Percentiles rank a stretch among this genome's conserved stretches.
Evolutionary conservation across 1,284 basidiomycete species (phyloP).

Genomic region (Salmacisia buchloeana): DNA sequence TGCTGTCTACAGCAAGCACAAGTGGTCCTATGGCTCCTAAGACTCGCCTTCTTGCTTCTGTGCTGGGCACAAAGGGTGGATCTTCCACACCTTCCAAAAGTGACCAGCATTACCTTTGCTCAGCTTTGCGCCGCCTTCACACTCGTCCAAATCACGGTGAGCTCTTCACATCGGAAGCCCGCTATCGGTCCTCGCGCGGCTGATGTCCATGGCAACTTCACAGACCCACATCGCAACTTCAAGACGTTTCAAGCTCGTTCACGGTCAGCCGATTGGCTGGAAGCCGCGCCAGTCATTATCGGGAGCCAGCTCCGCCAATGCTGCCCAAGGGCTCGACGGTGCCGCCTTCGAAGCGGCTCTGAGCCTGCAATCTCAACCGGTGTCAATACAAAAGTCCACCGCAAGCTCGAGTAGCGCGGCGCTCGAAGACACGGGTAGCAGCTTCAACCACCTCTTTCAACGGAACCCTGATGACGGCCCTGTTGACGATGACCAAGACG

Average conservation of each 20-base stretch:
- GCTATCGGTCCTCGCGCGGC: too few species aligned
- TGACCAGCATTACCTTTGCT: too few species aligned
- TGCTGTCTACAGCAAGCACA: neutral
- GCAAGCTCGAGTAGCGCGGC: neutral
- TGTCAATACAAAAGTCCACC: too few species aligned
- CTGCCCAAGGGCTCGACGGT: neutral
- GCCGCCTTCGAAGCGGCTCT: neutral
- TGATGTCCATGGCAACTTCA: too few species aligned
- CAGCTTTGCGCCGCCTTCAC: too few species aligned
- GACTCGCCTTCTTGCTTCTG: neutral
- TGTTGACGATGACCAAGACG: neutral
- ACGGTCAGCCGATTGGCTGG: too few species aligned
- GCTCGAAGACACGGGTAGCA: neutral
- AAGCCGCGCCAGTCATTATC: too few species aligned
- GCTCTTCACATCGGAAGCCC: too few species aligned
- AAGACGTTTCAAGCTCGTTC: too few species aligned
- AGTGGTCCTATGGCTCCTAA: neutral
- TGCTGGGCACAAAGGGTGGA: neutral
- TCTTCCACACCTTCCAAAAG: neutral
- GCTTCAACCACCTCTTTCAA: neutral
- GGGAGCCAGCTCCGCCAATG: too few species aligned
- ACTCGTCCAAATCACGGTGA: too few species aligned
- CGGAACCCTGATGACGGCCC: neutral
- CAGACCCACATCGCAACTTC: too few species aligned
- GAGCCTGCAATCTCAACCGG: neutral